Base-by-base conservation (phyloP, 306 rosid genomes). In the Cicer chorassanicum region DNA sequence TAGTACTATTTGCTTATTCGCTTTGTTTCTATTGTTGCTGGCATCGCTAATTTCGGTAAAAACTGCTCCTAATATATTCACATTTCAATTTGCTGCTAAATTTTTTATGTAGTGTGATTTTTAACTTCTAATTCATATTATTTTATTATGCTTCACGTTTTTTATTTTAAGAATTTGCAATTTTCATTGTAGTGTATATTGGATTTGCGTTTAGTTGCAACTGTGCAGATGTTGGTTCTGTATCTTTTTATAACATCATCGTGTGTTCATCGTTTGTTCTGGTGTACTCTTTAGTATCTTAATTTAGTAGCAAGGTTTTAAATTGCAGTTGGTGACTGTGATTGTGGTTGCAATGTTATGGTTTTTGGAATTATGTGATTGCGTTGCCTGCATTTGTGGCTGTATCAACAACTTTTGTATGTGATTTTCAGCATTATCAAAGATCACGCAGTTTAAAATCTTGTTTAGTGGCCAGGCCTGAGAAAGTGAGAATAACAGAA, bases 161-260 rank as follows among this genome's bases (percentile, higher is more conserved):
- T 24, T 42, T 13, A 57, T 57, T 56, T 80, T 24, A 21, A 24
- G 16, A 42, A 59, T 68, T 77, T 68, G 50, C 70, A 19, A 7
- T 0, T 45, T 74, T 13, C 9, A 39, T 42, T 39, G 9, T 80
- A 12, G n/a, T 48, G 42, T 53, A 5, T 43, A 8, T 41, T 41
- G 81, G 51, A 68, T 67, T 55, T 70, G 11, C 41, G 56, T 7
- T 39, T 2, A 78, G 42, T 49, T 59, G 18, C 63, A 16, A 43
- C 8, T 62, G 19, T 38, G 72, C 6, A 60, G 55, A 59, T 48
- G 55, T 42, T 21, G 24, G 41, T 6, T 41, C 18, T 41, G 66
- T 54, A 14, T 18, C 75, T 4, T 29, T 29, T 19, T 78, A 8
- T 57, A 36, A 39, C 11, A 45, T 51, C 21, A 65, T 36, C 46